Conservation (phyloP, 2,329 filamentous ascomycete genomes). For the Huntiella omanensis region DNA sequence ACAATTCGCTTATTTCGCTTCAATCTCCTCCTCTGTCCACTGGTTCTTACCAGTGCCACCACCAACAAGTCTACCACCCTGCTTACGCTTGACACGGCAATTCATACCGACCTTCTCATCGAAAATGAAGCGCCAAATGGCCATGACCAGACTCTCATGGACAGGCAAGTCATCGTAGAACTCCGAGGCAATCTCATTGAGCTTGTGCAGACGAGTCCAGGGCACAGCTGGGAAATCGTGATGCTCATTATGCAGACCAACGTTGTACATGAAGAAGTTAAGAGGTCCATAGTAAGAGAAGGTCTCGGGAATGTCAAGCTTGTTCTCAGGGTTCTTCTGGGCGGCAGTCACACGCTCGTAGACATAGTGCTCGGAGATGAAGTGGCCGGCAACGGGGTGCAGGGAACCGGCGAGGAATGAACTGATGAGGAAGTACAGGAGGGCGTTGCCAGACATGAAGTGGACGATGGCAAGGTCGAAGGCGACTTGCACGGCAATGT, state of each 20-base stretch:
- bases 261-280: conserved; percentile 90
- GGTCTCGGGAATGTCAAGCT: conserved; percentile 66
- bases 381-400: conserved; percentile 89
- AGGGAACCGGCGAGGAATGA: conserved; percentile 87
- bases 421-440: conserved; percentile 72
- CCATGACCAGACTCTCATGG: conserved; percentile 79
- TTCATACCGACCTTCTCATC: conserved; percentile 78
- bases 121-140: conserved; percentile 89
- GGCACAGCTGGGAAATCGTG: conserved; percentile 96
- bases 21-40: conserved; percentile 33
- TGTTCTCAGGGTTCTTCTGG: conserved; percentile 37
- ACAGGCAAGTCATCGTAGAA: conserved; percentile 79
- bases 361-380: conserved; percentile 95
- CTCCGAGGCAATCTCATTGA: conserved; percentile 67
- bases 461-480: conserved; percentile 59
- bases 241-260: conserved; percentile 95
- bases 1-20: conserved; percentile 28
- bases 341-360: conserved; percentile 43
- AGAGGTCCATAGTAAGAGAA: conserved; percentile 92
- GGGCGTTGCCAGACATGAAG: conserved; percentile 39
- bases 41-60: conserved; percentile 40
- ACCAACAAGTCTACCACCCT: conserved; percentile 48
- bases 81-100: conserved; percentile 80
- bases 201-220: conserved; percentile 66
- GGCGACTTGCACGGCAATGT: conserved; percentile 54